These are phyloP conservation scores for Fusarium sp. DNA, from an alignment of 2,329 filamentous ascomycete genomes.

Conservation along the genomic window DNA sequence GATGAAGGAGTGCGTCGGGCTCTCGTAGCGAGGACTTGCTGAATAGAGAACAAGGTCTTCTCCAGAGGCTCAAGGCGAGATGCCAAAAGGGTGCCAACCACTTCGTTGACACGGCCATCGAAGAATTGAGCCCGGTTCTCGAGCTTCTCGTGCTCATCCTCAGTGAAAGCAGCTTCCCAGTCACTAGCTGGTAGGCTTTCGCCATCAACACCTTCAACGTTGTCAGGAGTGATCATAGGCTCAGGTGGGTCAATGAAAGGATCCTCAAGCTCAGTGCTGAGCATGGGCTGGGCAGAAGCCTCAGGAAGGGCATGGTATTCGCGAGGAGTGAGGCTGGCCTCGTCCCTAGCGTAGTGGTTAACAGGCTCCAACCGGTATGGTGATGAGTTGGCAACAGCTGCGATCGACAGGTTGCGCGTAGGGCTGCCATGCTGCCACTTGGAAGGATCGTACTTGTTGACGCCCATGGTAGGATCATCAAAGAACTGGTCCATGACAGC, in stretches of 20 bases:
- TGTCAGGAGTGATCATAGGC: slow-evolving; percentile 59
- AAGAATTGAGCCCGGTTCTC: slow-evolving; percentile 86
- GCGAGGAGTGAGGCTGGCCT: slow-evolving; percentile 74
- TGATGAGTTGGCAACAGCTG: slow-evolving; percentile 53
- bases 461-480: slow-evolving; percentile 74
- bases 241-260: slow-evolving; percentile 64
- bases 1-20: slow-evolving; percentile 63
- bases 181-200: slow-evolving; percentile 78
- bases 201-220: slow-evolving; percentile 54
- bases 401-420: slow-evolving; percentile 35
- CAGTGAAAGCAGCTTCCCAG: slow-evolving; percentile 87
- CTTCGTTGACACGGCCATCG: slow-evolving; percentile 84
- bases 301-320: slow-evolving; percentile 59
- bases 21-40: slow-evolving; percentile 69
- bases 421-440: slow-evolving; percentile 50
- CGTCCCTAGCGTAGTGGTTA: slow-evolving; percentile 69
- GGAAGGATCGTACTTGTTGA: slow-evolving; percentile 67
- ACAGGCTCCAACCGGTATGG: slow-evolving; percentile 62
- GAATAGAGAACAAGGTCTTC: slow-evolving; percentile 77
- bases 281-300: slow-evolving; percentile 56
- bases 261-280: slow-evolving; percentile 66
- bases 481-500: slow-evolving; percentile 87
- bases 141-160: slow-evolving; percentile 83
- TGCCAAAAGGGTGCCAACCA: slow-evolving; percentile 80
- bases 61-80: slow-evolving; percentile 82